Conservation (phyloP, 352 stramenopile genomes). For the Phytophthora aleatoria region DNA sequence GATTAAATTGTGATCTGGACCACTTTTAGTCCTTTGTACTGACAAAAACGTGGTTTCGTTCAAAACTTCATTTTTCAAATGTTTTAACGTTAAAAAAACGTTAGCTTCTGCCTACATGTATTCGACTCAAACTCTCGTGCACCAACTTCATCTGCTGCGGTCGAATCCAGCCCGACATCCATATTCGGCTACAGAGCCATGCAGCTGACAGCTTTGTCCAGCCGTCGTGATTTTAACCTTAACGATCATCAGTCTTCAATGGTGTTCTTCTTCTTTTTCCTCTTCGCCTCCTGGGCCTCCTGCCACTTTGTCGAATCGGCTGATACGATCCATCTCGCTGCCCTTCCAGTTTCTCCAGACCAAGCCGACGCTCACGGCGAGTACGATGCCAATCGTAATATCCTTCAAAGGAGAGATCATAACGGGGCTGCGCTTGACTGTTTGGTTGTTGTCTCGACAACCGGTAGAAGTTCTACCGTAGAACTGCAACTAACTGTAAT, state of each 20-base stretch:
- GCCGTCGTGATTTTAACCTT: not conserved
- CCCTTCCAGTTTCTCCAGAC: slow-evolving; percentile 66
- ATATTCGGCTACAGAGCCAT: not conserved
- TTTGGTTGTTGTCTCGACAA: not conserved
- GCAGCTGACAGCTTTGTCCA: not conserved
- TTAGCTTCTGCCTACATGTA: too few relatives aligned
- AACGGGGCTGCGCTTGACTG: not conserved
- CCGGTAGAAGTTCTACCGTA: too few relatives aligned
- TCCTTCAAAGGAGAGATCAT: slow-evolving; percentile 81
- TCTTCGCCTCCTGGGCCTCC: slow-evolving; percentile 48
- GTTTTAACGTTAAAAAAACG: too few relatives aligned
- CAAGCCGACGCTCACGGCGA: slow-evolving; percentile 44
- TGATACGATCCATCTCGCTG: slow-evolving; percentile 68
- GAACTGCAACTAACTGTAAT: not conserved
- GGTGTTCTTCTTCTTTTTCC: slow-evolving; percentile 2
- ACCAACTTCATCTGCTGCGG: not conserved
- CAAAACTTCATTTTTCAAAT: too few relatives aligned
- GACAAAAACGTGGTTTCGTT: too few relatives aligned
- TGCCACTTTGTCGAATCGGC: slow-evolving; percentile 77
- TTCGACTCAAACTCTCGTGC: not conserved
- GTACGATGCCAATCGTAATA: slow-evolving; percentile 60
- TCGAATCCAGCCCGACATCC: not conserved
- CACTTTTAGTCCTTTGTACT: not conserved
- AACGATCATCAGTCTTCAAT: not conserved
- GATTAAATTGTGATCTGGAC: slow-evolving; percentile 18